Conservation (phyloP, 2,329 filamentous ascomycete genomes). For the Helotiales sp. region DNA sequence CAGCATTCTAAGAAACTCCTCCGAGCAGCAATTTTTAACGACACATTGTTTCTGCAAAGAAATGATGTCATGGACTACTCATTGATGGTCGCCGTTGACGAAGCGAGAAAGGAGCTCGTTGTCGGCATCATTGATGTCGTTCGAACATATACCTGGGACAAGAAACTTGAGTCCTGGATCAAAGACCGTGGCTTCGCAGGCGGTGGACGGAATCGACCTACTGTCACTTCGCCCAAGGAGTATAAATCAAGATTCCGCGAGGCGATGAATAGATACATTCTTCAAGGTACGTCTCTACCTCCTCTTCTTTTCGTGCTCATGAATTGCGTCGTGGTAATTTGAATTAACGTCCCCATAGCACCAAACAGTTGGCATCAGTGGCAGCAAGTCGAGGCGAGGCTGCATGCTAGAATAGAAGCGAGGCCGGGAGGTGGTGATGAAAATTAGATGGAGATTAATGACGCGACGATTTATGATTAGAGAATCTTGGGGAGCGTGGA, state of each 20-base stretch:
- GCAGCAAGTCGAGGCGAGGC: conserved; percentile 2
- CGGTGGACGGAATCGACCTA: conserved; percentile 79
- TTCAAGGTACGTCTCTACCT: conserved; percentile 28
- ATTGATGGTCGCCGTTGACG: conserved; percentile 97
- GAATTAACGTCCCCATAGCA: conserved; percentile 17
- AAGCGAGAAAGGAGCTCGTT: conserved; percentile 81
- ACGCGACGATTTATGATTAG: not conserved
- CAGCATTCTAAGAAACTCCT: conserved; percentile 89
- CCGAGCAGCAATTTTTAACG: conserved; percentile 91
- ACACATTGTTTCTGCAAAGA: conserved; percentile 89
- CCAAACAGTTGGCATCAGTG: conserved; percentile 30
- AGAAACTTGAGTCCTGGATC: conserved; percentile 99
- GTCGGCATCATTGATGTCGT: conserved; percentile 99
- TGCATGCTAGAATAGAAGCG: not conserved
- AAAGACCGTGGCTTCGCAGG: conserved; percentile 88
- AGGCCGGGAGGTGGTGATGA: not conserved
- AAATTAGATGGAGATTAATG: not conserved
- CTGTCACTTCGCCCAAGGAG: conserved; percentile 92
- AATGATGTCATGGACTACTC: conserved; percentile 99
- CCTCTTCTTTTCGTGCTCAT: not conserved
- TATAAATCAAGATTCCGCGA: conserved; percentile 96
- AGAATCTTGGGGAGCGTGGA: not conserved
- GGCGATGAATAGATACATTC: conserved; percentile 85
- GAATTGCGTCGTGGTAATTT: not conserved
- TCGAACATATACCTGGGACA: conserved; percentile 98